A percentile compares a stretch with the other conserved stretches of the same genome.
These are phyloP conservation scores for Erysiphe pulchra DNA, from an alignment of 2,329 filamentous ascomycete genomes.

Conservation along the genomic window DNA sequence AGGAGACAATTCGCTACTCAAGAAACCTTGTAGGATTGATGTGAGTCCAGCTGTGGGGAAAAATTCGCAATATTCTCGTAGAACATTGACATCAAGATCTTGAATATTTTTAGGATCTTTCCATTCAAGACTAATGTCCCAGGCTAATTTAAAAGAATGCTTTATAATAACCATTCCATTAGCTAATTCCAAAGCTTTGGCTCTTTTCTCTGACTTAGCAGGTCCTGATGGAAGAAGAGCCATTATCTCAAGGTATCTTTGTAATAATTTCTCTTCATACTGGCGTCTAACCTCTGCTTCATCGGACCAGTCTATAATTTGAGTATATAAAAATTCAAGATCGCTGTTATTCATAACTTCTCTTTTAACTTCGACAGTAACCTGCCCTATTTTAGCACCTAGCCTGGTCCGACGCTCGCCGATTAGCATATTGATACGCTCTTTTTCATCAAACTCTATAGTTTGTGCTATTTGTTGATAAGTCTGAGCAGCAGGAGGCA, in stretches of 20 bases:
- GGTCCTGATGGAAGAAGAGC: slow-evolving; percentile 35
- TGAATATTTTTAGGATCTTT: slow-evolving; percentile 47
- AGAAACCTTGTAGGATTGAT: slow-evolving; percentile 57
- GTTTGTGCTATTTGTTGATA: slow-evolving; percentile 67
- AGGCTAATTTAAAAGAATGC: slow-evolving; percentile 69
- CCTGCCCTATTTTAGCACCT: slow-evolving; percentile 59
- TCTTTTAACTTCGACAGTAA: slow-evolving; percentile 64
- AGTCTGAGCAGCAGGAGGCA: slow-evolving; percentile 55
- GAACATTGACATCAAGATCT: slow-evolving; percentile 53
- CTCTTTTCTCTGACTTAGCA: slow-evolving; percentile 43
- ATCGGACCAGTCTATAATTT: slow-evolving; percentile 70
- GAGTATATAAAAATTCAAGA: slow-evolving; percentile 55
- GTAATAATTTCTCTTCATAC: slow-evolving; percentile 76
- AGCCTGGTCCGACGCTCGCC: slow-evolving; percentile 69
- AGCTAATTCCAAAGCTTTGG: slow-evolving; percentile 50
- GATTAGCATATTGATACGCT: slow-evolving; percentile 72
- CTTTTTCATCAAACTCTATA: slow-evolving; percentile 63
- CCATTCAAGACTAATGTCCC: slow-evolving; percentile 82
- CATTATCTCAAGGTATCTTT: slow-evolving; percentile 56
- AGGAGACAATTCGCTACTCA: slow-evolving; percentile 63
- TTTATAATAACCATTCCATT: slow-evolving; percentile 92
- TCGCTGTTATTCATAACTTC: slow-evolving; percentile 56
- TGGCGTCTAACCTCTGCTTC: slow-evolving; percentile 64
- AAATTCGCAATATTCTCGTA: slow-evolving; percentile 56
- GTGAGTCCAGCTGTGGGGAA: slow-evolving; percentile 68